These are phyloP conservation scores for Ananas comosus DNA, from an alignment of 176 grass and related monocot species.

Conservation along the genomic window DNA sequence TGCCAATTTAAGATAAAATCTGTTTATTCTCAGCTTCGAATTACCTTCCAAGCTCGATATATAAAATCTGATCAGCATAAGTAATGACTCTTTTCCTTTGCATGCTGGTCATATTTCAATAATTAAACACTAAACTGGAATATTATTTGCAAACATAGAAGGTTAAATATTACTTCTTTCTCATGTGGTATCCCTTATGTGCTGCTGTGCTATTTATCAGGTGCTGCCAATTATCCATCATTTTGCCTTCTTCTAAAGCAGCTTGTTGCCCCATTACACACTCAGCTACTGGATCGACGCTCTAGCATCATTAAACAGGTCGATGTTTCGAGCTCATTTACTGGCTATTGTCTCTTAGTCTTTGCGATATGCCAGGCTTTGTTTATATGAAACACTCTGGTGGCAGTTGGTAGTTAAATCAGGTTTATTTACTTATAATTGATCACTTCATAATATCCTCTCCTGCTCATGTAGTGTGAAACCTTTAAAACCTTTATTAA, in stretches of 20 bases:
- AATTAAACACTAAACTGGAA: not conserved
- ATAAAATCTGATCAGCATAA: too few species aligned
- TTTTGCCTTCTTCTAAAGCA: constrained; percentile 72
- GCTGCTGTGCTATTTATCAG: constrained; percentile 29
- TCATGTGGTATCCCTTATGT: not conserved
- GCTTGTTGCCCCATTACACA: constrained; percentile 56
- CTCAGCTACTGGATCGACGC: constrained; percentile 74
- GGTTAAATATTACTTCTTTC: not conserved
- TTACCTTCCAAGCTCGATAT: too few species aligned
- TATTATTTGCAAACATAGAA: not conserved
- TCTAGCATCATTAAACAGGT: constrained; percentile 91
- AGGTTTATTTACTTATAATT: too few species aligned
- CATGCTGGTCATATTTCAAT: not conserved
- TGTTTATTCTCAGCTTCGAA: too few species aligned
- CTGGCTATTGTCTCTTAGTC: too few species aligned
- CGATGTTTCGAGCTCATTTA: not conserved
- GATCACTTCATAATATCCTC: not conserved
- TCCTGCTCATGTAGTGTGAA: too few species aligned
- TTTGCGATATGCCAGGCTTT: too few species aligned
- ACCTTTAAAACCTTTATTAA: too few species aligned
- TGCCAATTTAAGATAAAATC: too few species aligned
- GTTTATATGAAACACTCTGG: not conserved
- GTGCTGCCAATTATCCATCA: constrained; percentile 61
- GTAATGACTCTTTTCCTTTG: not conserved
- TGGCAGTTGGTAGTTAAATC: too few species aligned